A percentile compares a stretch with the other conserved stretches of the same genome.
Conservation (phyloP, 164 flowering plant species). For the Tetracentron sinense region DNA sequence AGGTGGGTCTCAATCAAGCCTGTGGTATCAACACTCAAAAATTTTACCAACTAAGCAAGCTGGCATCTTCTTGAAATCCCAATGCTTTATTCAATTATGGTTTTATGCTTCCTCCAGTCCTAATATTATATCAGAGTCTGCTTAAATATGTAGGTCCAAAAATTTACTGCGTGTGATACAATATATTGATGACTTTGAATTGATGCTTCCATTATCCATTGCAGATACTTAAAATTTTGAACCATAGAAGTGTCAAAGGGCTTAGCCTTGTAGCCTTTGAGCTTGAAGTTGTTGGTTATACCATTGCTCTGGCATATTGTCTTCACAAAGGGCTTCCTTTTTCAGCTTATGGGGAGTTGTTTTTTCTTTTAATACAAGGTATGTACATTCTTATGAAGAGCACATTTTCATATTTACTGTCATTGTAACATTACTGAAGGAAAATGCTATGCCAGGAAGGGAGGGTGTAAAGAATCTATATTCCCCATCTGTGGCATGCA, state of each 20-base stretch:
- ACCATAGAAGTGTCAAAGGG: slow-evolving; percentile 71
- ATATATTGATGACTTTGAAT: too few species aligned
- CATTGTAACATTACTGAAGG: neutral
- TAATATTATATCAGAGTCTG: too few species aligned
- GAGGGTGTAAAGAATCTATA: neutral
- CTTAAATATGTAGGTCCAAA: too few species aligned
- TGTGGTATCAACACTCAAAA: too few species aligned
- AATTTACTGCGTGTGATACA: too few species aligned
- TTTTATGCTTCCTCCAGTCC: too few species aligned
- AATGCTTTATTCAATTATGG: too few species aligned
- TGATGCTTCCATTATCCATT: slow-evolving; percentile 5
- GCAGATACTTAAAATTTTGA: slow-evolving; percentile 84
- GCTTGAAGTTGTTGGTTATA: slow-evolving; percentile 92
- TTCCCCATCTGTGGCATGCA: neutral
- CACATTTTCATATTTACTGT: neutral
- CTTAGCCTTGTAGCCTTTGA: slow-evolving; percentile 78
- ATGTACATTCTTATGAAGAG: neutral
- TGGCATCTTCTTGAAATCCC: too few species aligned
- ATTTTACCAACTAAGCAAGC: too few species aligned
- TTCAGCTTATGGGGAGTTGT: slow-evolving; percentile 91
- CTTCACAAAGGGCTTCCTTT: slow-evolving; percentile 90
- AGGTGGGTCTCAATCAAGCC: too few species aligned
- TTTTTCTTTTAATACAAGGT: slow-evolving; percentile 87
- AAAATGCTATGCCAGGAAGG: neutral
- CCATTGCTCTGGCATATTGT: slow-evolving; percentile 88